These are phyloP conservation scores for Colletotrichum plurivorum DNA, from an alignment of 2,329 filamentous ascomycete species.

Conservation along the genomic window DNA sequence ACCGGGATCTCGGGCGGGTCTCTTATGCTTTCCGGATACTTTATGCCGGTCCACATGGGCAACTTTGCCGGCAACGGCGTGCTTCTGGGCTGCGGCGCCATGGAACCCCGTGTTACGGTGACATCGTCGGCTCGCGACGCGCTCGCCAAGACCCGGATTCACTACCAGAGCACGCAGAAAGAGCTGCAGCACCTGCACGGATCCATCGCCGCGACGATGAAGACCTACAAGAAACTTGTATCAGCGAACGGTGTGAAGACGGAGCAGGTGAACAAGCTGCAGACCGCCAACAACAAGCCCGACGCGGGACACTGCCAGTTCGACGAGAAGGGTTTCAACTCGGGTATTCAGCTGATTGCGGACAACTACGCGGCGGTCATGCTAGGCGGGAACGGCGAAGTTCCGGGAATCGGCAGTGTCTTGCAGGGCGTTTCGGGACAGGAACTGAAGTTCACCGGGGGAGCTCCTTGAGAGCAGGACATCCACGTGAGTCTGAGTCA, in stretches of 20 bases:
- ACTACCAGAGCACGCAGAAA: slow-evolving; percentile 69
- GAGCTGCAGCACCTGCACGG: slow-evolving; percentile 64
- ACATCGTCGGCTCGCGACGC: slow-evolving; percentile 56
- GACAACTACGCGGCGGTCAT: slow-evolving; percentile 67
- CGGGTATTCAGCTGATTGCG: slow-evolving; percentile 68
- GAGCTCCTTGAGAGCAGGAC: neutral
- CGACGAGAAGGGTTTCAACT: slow-evolving; percentile 66
- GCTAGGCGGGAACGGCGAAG: slow-evolving; percentile 64
- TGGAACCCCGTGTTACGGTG: slow-evolving; percentile 68
- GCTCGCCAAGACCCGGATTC: slow-evolving; percentile 62
- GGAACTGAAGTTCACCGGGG: slow-evolving; percentile 54
- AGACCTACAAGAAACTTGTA: slow-evolving; percentile 65
- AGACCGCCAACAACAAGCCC: slow-evolving; percentile 71
- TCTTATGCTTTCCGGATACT: slow-evolving; percentile 68
- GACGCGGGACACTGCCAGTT: slow-evolving; percentile 71
- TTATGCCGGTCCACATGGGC: slow-evolving; percentile 68
- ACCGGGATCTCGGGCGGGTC: slow-evolving; percentile 70
- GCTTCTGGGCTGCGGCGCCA: slow-evolving; percentile 68
- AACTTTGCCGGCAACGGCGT: slow-evolving; percentile 65
- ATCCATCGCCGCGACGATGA: slow-evolving; percentile 64
- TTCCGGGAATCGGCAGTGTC: slow-evolving; percentile 64
- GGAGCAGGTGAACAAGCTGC: slow-evolving; percentile 62
- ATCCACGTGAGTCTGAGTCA: too few relatives aligned
- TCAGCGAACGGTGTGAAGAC: slow-evolving; percentile 57
- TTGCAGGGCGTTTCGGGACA: slow-evolving; percentile 63